Evolutionary conservation across 352 stramenopile genomes (phyloP), one percentile per base, ranked within the genome.

Genomic region (Pythium phragmiticola): DNA sequence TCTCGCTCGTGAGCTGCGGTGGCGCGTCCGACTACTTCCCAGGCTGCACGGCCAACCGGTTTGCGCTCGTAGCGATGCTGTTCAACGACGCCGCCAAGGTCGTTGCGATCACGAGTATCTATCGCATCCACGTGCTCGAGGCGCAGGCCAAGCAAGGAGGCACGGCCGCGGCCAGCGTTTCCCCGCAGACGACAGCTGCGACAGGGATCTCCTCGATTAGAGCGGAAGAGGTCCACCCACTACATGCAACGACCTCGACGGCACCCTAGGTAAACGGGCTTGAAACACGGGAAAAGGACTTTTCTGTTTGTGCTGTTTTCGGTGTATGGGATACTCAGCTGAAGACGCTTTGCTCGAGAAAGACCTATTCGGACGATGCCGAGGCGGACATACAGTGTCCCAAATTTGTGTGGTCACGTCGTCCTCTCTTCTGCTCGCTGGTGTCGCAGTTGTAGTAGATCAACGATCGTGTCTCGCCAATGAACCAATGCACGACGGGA

Each of bases 31-130:
- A 88, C 56, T 78, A 81, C 55, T 92, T 78, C 33, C 81, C 82
- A 4, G 84, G 84, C 2, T 92, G 84, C 66, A 76, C 65, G 39
- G 90, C 80, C 6, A 90, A 92, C 62, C 84, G 80, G 16, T 92
- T 92, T 36, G 69, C 82, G 17, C 63, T 90, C 12, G 80, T 91
- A 34, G 74, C 69, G 14, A 75, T 92, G 37, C 57, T 90, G 9
- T 34, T 84, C 33, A 88, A 90, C 50, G 68, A 85, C 17, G 37
- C 84, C 13, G 73, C 76, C 23, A 92, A 92, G 57, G 28, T 77
- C 14, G 68, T 68, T n/a, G 76, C 71, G 0, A 54, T 78, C 0
- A 47, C 72, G 6, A 72, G 69, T 21, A 65, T 92, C 54, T 74
- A 77, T 7, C 78, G 76, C n/a, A 75, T 87, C 53, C 70, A 78